Evolutionary conservation across 116 monocot species (phyloP).

Genomic region (Papilionanthe hybrid): DNA sequence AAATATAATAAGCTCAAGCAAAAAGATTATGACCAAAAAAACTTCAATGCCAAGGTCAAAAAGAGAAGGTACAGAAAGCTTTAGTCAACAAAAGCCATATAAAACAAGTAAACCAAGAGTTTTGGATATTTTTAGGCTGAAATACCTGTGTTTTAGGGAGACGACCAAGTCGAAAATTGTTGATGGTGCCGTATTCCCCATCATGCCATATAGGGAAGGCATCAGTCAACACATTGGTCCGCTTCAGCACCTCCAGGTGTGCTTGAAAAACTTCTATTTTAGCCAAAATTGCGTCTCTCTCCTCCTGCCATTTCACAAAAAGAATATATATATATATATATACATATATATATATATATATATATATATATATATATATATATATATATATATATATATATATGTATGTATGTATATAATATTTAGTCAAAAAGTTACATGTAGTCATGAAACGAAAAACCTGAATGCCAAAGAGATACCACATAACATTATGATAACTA

Average conservation of each 20-base stretch:
- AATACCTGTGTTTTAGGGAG: conserved; percentile 82
- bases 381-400: too few relatives aligned
- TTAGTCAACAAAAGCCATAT: neutral
- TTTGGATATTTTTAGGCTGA: neutral
- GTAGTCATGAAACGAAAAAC: neutral
- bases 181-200: conserved; percentile 94
- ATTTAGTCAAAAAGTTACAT: neutral
- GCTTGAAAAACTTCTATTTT: conserved; percentile 95
- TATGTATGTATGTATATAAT: neutral
- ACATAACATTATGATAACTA: neutral
- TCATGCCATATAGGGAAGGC: conserved; percentile 87
- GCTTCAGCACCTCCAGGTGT: conserved; percentile 81
- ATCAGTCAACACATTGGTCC: conserved; percentile 89
- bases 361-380: too few relatives aligned
- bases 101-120: neutral
- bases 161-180: conserved; percentile 91
- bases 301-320: conserved; percentile 54
- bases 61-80: neutral
- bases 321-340: too few relatives aligned
- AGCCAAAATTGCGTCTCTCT: conserved; percentile 95
- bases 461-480: neutral
- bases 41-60: neutral
- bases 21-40: neutral
- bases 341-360: too few relatives aligned
- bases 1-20: neutral